Percentiles rank a stretch among this genome's conserved stretches.
Conservation (phyloP, 192 early-diverging fungal species). For the Umbelopsis isabellina region DNA sequence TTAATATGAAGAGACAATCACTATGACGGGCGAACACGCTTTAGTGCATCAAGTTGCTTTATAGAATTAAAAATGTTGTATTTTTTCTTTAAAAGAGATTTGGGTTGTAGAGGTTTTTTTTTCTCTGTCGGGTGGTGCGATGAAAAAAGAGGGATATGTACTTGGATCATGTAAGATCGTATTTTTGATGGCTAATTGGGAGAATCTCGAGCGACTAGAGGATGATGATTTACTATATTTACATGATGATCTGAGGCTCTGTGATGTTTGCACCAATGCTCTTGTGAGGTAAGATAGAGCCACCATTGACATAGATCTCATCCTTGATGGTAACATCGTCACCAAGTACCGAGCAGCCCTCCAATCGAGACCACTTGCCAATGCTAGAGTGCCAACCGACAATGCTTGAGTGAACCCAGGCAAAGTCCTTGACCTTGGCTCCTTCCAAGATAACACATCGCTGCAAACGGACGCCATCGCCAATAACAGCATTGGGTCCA, state of each 20-base stretch:
- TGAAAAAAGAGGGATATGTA: neutral
- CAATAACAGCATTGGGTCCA: slow-evolving; percentile 88
- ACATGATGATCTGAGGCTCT: slow-evolving; percentile 96
- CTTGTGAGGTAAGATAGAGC: slow-evolving; percentile 97
- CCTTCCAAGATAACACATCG: slow-evolving; percentile 89
- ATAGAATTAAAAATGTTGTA: too few species aligned
- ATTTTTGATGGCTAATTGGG: neutral
- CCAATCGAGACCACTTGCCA: slow-evolving; percentile 93
- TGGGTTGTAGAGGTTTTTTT: neutral
- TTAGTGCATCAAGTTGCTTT: too few species aligned
- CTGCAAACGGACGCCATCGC: slow-evolving; percentile 93
- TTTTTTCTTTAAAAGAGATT: neutral
- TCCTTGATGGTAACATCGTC: slow-evolving; percentile 95
- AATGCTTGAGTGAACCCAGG: slow-evolving; percentile 90
- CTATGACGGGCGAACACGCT: too few species aligned
- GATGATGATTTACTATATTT: slow-evolving; percentile 39
- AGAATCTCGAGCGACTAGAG: neutral
- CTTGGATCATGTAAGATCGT: neutral
- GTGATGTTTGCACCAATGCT: slow-evolving; percentile 85
- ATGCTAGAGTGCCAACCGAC: slow-evolving; percentile 96
- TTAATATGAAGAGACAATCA: too few species aligned
- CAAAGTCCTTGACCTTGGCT: slow-evolving; percentile 82
- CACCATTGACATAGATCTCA: slow-evolving; percentile 95
- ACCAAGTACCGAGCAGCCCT: slow-evolving; percentile 93
- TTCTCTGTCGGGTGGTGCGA: neutral